Conservation (phyloP, 768 basidiomycete species). For the Amanita muscaria region DNA sequence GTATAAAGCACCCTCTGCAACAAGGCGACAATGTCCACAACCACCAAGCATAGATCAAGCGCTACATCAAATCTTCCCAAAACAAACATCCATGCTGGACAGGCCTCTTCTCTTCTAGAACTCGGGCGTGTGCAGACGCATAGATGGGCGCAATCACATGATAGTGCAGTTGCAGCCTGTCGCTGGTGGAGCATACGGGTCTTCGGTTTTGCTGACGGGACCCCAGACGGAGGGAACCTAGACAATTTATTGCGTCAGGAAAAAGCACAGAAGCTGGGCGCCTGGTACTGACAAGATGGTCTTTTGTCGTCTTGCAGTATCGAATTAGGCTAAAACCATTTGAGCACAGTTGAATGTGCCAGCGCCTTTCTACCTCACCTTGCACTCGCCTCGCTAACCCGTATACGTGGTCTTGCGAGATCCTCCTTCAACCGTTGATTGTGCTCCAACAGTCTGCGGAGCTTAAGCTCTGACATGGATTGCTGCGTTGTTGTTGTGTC, state of each 20-base stretch:
- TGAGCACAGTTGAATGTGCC: conserved; percentile 3
- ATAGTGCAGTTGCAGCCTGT: conserved; percentile 63
- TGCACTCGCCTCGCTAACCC: conserved; percentile 86
- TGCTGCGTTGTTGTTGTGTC: conserved; percentile 34
- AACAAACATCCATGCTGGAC: not conserved
- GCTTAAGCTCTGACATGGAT: conserved; percentile 97
- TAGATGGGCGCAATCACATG: conserved; percentile 36
- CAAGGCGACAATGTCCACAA: not conserved
- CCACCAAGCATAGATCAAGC: not conserved
- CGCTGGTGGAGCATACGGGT: conserved; percentile 84
- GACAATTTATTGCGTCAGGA: conserved; percentile 8
- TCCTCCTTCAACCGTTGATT: conserved; percentile 89
- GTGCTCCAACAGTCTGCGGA: conserved; percentile 87
- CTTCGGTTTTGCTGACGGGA: conserved; percentile 78
- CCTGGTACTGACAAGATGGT: conserved; percentile 62
- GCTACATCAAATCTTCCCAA: conserved; percentile 3
- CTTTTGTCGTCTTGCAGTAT: conserved; percentile 90
- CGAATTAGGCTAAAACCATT: conserved; percentile 63
- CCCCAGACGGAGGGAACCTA: conserved; percentile 96
- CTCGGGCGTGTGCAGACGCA: not conserved
- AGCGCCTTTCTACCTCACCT: conserved; percentile 42
- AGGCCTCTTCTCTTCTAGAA: not conserved
- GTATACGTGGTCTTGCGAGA: conserved; percentile 77
- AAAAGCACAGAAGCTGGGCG: conserved; percentile 3
- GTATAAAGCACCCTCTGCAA: conserved; percentile 18